Base-by-base conservation (phyloP, 2,329 filamentous ascomycete genomes). In the Colletotrichum sp. region DNA sequence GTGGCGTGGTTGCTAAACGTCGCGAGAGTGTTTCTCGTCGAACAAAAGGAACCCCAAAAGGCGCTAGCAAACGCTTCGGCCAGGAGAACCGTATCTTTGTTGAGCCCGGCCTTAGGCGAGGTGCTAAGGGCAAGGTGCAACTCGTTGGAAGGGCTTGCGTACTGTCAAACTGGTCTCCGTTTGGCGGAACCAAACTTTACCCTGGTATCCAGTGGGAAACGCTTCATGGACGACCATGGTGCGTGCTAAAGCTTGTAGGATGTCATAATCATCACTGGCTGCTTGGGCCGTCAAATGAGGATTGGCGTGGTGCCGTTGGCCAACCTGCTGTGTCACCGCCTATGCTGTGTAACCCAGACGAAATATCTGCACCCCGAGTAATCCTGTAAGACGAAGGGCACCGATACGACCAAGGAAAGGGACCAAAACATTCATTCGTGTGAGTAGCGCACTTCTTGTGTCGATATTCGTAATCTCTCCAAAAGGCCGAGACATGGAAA, bases 111-210 rank as follows among this genome's bases (percentile, higher is more conserved):
- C 60, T 71, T 74, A 57, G 34, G 60, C 26, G 15, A 57, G 10
- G 26, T 36, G 12, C 43, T 65, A 48, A 34, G 32, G 16, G 28
- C 68, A 52, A 65, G 48, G 60, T 61, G 24, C 18, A 36, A 65
- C n/a, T 34, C 32, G 52, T 32, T 43, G 52, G 52, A 66, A 21
- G 64, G 39, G 48, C 15, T 48, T 15, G 28, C 61, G 30, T 32
- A 48, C n/a, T 24, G 32, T 32, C 59, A 21, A 30, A 48, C n/a
- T 36, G 21, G 13, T 18, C 16, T n/a, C 48, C 36, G 26, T 63
- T 26, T 71, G 61, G 32, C 52, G 28, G 67, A 66, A 66, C 72
- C 72, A 74, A 39, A 74, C 48, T 52, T 52, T 67, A 61, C 48
- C 72, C 60, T 60, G 16, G 67, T 61, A 48, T 67, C 52, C 48